Percentiles rank a stretch among this genome's conserved stretches.
Conservation (phyloP, 2,329 filamentous ascomycete species). For the Colletotrichum sp. region DNA sequence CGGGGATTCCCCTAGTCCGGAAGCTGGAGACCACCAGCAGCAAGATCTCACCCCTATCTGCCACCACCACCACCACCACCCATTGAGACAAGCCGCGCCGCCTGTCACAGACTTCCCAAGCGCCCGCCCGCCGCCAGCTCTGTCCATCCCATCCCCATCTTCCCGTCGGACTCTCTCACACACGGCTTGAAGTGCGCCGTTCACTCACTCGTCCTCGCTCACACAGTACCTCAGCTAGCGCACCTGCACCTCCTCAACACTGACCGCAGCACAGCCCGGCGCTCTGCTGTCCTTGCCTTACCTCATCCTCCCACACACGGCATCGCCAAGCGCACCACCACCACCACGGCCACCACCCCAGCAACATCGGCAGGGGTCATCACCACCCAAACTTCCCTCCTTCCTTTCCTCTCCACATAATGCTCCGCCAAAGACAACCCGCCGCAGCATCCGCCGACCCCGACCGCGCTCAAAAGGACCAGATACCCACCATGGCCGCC, state of each 20-base stretch:
- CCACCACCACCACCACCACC: not conserved
- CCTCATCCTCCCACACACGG: not conserved
- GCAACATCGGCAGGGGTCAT: not conserved
- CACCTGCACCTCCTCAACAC: not conserved
- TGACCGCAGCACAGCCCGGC: not conserved
- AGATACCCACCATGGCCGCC: slow-evolving; percentile 24
- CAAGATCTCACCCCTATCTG: not conserved
- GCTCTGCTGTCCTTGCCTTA: not conserved
- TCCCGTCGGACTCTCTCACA: not conserved
- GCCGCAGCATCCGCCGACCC: slow-evolving; percentile 15
- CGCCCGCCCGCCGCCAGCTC: not conserved
- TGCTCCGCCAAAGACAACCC: slow-evolving; percentile 27
- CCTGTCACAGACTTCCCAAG: not conserved
- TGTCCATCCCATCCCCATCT: not conserved
- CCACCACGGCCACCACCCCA: not conserved
- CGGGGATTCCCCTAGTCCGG: not conserved
- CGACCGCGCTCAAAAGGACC: slow-evolving; percentile 12
- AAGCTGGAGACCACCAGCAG: not conserved
- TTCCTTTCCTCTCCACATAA: slow-evolving; percentile 15
- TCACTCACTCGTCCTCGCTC: not conserved
- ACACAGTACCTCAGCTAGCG: not conserved
- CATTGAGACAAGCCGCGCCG: not conserved
- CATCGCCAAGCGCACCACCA: slow-evolving; percentile 13
- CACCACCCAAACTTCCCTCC: not conserved
- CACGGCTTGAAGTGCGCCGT: not conserved